These are phyloP conservation scores for Heteromeles arbutifolia DNA, from an alignment of 306 rosid species.

Conservation along the genomic window DNA sequence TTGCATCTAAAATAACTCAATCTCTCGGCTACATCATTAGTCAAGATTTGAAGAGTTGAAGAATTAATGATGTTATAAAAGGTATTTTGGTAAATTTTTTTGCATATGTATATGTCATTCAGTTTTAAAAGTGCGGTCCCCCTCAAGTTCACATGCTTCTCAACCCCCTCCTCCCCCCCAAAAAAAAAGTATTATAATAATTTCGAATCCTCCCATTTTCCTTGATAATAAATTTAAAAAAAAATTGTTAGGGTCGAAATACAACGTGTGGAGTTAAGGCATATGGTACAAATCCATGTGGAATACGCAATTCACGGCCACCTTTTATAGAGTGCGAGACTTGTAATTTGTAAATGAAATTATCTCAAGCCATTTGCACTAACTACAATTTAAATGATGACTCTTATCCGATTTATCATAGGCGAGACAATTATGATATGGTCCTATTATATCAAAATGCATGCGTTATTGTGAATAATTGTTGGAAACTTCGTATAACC, in stretches of 20 bases:
- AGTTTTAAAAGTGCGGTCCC: not conserved
- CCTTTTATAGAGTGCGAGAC: not conserved
- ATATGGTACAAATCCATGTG: conserved; percentile 3
- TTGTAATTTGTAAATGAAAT: not conserved
- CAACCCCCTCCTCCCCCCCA: not conserved
- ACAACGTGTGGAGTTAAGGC: not conserved
- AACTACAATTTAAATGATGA: not conserved
- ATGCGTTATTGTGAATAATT: not conserved
- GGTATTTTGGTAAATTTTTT: not conserved
- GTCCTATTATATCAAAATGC: not conserved
- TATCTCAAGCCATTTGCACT: not conserved
- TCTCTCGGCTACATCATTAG: too few species aligned
- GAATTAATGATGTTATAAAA: not conserved
- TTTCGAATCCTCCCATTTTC: too few species aligned
- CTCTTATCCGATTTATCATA: not conserved
- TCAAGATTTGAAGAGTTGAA: too few species aligned
- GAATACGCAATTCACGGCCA: not conserved
- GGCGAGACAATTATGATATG: not conserved
- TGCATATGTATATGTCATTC: not conserved
- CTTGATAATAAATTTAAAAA: too few species aligned
- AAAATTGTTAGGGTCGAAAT: not conserved
- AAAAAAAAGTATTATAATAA: too few species aligned
- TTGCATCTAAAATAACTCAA: too few species aligned
- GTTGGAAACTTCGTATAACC: not conserved
- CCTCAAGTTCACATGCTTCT: not conserved